A percentile compares a stretch with the other conserved stretches of the same genome.
Evolutionary conservation across 768 basidiomycete genomes (phyloP).

Genomic region (Amanita fuliginea): DNA sequence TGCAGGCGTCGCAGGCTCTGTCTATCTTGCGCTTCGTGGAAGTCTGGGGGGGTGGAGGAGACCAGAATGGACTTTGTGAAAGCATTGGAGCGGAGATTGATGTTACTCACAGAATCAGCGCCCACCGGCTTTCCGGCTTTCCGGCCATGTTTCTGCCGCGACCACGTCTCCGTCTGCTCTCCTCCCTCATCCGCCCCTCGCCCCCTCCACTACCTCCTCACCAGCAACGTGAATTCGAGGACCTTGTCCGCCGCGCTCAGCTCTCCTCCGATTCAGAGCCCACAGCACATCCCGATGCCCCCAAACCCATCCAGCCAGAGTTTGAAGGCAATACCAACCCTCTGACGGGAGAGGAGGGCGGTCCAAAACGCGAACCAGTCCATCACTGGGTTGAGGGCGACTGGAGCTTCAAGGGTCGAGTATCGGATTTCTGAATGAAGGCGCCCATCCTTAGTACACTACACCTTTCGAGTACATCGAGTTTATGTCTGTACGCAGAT

Average conservation of each 20-base stretch:
- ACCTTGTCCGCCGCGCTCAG: constrained; percentile 58
- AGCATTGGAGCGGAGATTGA: background rate
- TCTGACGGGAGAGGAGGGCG: constrained; percentile 72
- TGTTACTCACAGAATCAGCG: background rate
- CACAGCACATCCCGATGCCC: constrained; percentile 62
- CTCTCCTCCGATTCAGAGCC: constrained; percentile 25
- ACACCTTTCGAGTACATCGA: background rate
- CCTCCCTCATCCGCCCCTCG: constrained; percentile 43
- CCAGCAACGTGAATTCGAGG: constrained; percentile 80
- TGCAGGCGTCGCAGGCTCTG: constrained; percentile 50
- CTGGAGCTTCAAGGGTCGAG: constrained; percentile 87
- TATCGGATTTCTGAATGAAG: constrained; percentile 66
- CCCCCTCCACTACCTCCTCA: constrained; percentile 68
- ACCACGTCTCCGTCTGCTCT: constrained; percentile 1
- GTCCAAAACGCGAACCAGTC: constrained; percentile 82
- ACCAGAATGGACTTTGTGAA: background rate
- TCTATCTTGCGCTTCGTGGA: constrained; percentile 35
- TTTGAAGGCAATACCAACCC: constrained; percentile 82
- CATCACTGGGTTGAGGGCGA: constrained; percentile 54
- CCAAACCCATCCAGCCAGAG: constrained; percentile 43
- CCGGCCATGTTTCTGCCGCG: background rate
- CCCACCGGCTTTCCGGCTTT: no score
- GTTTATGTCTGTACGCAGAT: background rate
- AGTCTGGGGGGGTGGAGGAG: background rate
- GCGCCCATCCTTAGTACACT: background rate